Evolutionary conservation across 768 basidiomycete species (phyloP), one percentile per base, ranked within the genome.

Genomic region (Chlorophyllum brunneum): DNA sequence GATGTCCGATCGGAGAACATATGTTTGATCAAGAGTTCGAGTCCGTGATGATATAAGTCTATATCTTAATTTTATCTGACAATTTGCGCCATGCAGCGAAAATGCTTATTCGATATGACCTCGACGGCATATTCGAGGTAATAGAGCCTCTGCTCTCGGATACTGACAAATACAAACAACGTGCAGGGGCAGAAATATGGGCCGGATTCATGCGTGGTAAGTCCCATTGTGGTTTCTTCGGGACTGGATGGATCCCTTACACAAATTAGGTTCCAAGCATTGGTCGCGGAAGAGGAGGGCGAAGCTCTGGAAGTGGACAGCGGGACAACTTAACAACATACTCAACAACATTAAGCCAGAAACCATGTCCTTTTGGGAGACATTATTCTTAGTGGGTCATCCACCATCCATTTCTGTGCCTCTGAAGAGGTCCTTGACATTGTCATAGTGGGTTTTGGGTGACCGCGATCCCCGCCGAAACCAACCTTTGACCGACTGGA

Each of bases 291-390:
- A 69, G 33, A 66, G 71, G 31, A 73, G 76, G 23, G 69, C 79
- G 43, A 65, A 68, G 33, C 66, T 95, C 4, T 94, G 89, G 92
- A 57, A 67, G 34, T 95, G 93, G 93, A 69, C 85, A 27, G 68
- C 71, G 4, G 66, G 73, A 30, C 80, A 80, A 40, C 66, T 95
- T 30, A 75, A 83, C 48, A 68, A 71, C 29, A 81, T 93, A 48
- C 82, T 86, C 56, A 67, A 72, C 6, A 84, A 86, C 56, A 87
- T 94, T 62, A 90, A 89, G 58, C 92, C 92, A 39, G 93, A 95
- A 61, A 95, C 91, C 0, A 66, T 89, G 24, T 64, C 72, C 7
- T 84, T 88, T 55, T 93, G 90, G 88, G 86, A 86, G 59, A 74
- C 69, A 18, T 70, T 85, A 24, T 76, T 90, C 61, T 76, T 74